phyloP scores from a whole-genome alignment of 2,329 filamentous ascomycete species.

The Monilinia polystroma region DNA sequence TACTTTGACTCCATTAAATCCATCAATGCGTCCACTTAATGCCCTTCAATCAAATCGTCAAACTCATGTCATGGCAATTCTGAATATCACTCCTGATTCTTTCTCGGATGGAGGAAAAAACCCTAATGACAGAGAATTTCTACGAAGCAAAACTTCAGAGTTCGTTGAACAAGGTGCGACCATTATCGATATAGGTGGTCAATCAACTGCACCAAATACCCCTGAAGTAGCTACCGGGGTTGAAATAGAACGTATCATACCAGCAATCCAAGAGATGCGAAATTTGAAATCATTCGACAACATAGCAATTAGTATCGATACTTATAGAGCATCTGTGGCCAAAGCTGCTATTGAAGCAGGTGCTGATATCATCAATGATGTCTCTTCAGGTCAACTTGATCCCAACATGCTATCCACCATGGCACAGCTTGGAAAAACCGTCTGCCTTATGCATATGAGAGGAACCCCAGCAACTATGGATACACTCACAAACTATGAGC shows the following conservation, averaged over 20 bases:
- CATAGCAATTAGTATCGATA: constrained; percentile 84
- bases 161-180: constrained; percentile 65
- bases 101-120: constrained; percentile 86
- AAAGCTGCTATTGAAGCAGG: constrained; percentile 72
- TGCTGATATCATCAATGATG: constrained; percentile 92
- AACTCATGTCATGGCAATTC: constrained; percentile 87
- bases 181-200: constrained; percentile 89
- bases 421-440: constrained; percentile 72
- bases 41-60: constrained; percentile 53
- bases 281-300: constrained; percentile 59
- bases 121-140: constrained; percentile 37
- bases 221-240: constrained; percentile 67
- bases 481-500: constrained; percentile 51
- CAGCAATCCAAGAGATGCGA: constrained; percentile 73
- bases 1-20: constrained; percentile 56
- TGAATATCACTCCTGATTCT: constrained; percentile 93
- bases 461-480: constrained; percentile 68
- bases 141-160: constrained; percentile 30
- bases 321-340: constrained; percentile 83
- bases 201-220: constrained; percentile 82
- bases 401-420: constrained; percentile 78
- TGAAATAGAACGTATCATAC: constrained; percentile 75
- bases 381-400: constrained; percentile 80
- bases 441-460: constrained; percentile 75
- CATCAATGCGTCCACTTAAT: constrained; percentile 53